Conservation (phyloP, 78 protist species). For the Dictyostelium brefeldianum region DNA sequence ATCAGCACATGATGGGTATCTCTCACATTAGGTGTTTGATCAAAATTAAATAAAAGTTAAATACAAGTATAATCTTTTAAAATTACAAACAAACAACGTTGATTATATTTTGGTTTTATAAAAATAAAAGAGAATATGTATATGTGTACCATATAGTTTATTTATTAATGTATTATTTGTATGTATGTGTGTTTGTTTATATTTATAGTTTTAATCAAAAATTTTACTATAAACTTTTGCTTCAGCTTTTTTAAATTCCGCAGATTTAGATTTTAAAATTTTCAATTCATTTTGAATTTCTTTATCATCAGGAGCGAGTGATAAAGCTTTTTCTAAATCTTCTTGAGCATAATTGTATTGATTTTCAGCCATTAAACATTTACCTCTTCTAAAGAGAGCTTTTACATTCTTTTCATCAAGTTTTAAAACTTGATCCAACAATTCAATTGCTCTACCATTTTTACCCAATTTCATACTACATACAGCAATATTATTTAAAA, state of each 20-base stretch:
- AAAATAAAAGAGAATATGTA: too few relatives aligned
- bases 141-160: too few relatives aligned
- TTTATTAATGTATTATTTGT: too few relatives aligned
- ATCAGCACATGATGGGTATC: too few relatives aligned
- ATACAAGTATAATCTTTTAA: too few relatives aligned
- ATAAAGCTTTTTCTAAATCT: constrained; percentile 49
- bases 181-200: too few relatives aligned
- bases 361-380: constrained; percentile 17
- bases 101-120: too few relatives aligned
- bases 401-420: constrained; percentile 73
- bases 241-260: background rate
- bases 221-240: constrained; percentile 46
- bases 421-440: constrained; percentile 49
- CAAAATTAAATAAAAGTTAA: too few relatives aligned
- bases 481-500: constrained; percentile 66
- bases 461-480: constrained; percentile 60
- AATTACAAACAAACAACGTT: too few relatives aligned
- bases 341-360: constrained; percentile 58
- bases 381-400: constrained; percentile 84
- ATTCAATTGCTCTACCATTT: constrained; percentile 22
- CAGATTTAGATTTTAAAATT: background rate
- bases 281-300: constrained; percentile 37
- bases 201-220: constrained; percentile 33
- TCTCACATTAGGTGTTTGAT: too few relatives aligned
- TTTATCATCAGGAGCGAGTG: constrained; percentile 65